Evolutionary conservation across 345 rosid genomes (phyloP).

Genomic region (Murraya koenigii): DNA sequence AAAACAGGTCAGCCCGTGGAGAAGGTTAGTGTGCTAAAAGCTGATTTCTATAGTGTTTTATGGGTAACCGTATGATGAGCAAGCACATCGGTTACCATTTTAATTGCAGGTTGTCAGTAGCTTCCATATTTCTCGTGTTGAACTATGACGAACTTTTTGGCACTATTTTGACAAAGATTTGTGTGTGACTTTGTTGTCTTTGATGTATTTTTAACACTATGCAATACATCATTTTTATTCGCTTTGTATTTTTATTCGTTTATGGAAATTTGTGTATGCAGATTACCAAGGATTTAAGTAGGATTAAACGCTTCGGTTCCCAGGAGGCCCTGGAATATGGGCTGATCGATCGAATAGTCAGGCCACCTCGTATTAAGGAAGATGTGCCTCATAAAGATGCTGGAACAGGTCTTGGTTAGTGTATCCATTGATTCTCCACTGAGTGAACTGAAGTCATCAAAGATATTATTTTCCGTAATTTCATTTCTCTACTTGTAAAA

Average conservation of each 20-base stretch:
- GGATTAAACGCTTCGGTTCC: constrained; percentile 64
- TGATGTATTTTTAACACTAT: not conserved
- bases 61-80: not conserved
- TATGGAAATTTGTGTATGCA: constrained; percentile 21
- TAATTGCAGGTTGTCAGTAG: not conserved
- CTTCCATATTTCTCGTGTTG: not conserved
- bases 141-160: not conserved
- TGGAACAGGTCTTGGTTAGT: constrained; percentile 56
- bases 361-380: constrained; percentile 61
- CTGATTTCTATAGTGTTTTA: not conserved
- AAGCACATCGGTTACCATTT: not conserved
- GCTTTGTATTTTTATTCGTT: not conserved
- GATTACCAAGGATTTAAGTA: constrained; percentile 62
- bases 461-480: not conserved
- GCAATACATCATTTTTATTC: not conserved
- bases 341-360: constrained; percentile 63
- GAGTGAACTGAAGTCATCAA: not conserved
- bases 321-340: constrained; percentile 83
- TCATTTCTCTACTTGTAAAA: constrained; percentile 3
- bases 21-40: constrained; percentile 46
- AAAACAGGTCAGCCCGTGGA: constrained; percentile 80
- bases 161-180: not conserved
- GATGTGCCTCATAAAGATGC: constrained; percentile 50
- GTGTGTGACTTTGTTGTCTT: not conserved
- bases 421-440: not conserved